Evolutionary conservation across 768 basidiomycete species (phyloP), one percentile per base, ranked within the genome.

Genomic region (Hypholoma sublateritium): DNA sequence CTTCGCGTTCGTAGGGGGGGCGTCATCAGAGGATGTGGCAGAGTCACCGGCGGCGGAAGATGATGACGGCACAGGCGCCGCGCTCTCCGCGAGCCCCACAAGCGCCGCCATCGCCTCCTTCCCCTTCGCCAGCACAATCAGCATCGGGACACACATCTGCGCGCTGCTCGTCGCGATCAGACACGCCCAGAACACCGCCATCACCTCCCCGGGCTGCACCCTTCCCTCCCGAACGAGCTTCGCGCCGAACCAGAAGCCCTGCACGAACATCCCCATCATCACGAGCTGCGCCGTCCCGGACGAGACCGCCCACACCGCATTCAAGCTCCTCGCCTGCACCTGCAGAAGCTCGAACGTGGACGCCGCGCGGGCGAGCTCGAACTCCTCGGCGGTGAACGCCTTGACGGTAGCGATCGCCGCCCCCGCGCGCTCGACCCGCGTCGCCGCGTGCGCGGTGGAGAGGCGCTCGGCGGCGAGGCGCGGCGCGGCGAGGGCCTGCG

Each of bases 141-240:
- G 74, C 58, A 91, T 85, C 0, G 95, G 94, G 9, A 98, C 84
- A 64, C 86, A 86, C 80, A 89, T 85, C 69, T 97, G 94, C 2
- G 97, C 74, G 69, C 93, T 94, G 63, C 82, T 87, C 1, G 90
- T 88, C 0, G 93, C 94, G 59, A 98, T 90, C 19, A 98, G 77
- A 69, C 93, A 95, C 0, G 96, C 95, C 95, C 96, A 98, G 70
- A 98, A 99, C 50, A 95, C 93, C n/a, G 90, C 87, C 88, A 95
- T 95, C 60, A 98, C 90, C 35, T 88, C 82, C 1, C 93, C 93
- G 0, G 89, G 75, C 3, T 74, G 73, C 52, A 84, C 79, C 59
- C 78, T 83, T 14, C 89, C 90, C 12, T 87, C 79, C n/a, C 85
- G 73, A n/a, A 99, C 93, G 50, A 97, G 81, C 67, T 89, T 87